These are phyloP conservation scores for Scytalidium lignicola DNA, from an alignment of 2,329 filamentous ascomycete genomes.

Conservation along the genomic window DNA sequence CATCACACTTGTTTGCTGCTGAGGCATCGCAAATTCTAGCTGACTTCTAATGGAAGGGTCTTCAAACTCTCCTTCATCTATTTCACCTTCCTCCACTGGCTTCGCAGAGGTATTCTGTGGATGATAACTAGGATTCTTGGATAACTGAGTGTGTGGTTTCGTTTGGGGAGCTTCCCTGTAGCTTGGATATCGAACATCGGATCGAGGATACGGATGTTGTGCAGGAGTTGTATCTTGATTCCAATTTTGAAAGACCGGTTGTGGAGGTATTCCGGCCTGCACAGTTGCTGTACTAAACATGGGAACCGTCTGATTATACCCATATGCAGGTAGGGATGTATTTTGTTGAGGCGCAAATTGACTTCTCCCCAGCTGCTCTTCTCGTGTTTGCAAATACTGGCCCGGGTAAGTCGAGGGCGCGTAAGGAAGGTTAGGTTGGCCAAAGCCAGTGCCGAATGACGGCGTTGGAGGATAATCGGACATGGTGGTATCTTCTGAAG, in stretches of 20 bases:
- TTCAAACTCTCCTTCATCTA: conserved; percentile 64
- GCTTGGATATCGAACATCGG: conserved; percentile 10
- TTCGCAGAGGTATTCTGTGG: conserved; percentile 11
- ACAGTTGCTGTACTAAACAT: conserved; percentile 20
- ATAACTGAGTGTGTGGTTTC: conserved; percentile 5
- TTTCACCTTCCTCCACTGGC: conserved; percentile 65
- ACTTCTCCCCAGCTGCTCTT: conserved; percentile 10
- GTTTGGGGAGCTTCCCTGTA: conserved; percentile 13
- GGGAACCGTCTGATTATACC: conserved; percentile 22
- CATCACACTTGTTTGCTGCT: neutral
- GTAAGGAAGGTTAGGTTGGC: conserved; percentile 20
- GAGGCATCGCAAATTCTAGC: neutral
- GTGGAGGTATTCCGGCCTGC: conserved; percentile 19
- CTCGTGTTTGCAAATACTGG: conserved; percentile 19
- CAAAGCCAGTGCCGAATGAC: conserved; percentile 32
- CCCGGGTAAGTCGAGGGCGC: conserved; percentile 18
- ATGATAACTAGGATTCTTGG: conserved; percentile 8
- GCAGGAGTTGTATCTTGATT: conserved; percentile 22
- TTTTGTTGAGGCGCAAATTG: conserved; percentile 20
- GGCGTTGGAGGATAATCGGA: conserved; percentile 41
- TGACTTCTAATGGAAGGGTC: conserved; percentile 26
- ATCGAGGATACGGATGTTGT: conserved; percentile 12
- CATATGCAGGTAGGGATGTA: conserved; percentile 20
- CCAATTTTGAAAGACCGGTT: conserved; percentile 26
- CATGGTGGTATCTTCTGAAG: conserved; percentile 29